phyloP scores from a whole-genome alignment of 2,329 filamentous ascomycete genomes.

The Cladosporium sp. region DNA sequence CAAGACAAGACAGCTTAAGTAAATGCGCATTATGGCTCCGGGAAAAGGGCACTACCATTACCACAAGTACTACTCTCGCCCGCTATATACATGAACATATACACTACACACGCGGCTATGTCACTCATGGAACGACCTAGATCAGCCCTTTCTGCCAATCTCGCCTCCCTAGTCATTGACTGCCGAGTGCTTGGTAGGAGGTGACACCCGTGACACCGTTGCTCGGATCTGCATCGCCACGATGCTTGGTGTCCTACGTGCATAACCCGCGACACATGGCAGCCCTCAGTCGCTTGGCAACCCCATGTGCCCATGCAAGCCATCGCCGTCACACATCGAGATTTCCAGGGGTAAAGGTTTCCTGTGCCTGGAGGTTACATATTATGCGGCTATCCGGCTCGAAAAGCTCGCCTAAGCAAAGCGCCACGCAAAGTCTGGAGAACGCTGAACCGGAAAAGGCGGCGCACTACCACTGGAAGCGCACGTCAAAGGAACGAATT shows the following conservation, averaged over 20 bases:
- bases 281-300: not conserved
- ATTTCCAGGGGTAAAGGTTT: not conserved
- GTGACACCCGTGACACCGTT: not conserved
- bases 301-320: not conserved
- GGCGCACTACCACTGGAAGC: not conserved
- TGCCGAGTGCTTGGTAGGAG: not conserved
- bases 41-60: not conserved
- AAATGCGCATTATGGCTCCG: not conserved
- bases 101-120: not conserved
- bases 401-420: not conserved
- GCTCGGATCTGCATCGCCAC: slow-evolving; percentile 6
- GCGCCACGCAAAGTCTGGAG: slow-evolving; percentile 7
- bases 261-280: slow-evolving; percentile 5
- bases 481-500: not conserved
- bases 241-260: not conserved
- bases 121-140: not conserved
- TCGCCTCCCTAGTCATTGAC: slow-evolving; percentile 12
- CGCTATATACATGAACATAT: not conserved
- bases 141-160: not conserved
- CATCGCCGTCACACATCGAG: not conserved
- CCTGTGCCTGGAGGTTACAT: not conserved
- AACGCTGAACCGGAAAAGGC: not conserved
- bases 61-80: not conserved
- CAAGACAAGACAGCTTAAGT: not conserved
- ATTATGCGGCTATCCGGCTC: slow-evolving; percentile 2